These are phyloP conservation scores for Naumovozyma castellii DNA, from an alignment of 805 yeast species.

Conservation along the genomic window DNA sequence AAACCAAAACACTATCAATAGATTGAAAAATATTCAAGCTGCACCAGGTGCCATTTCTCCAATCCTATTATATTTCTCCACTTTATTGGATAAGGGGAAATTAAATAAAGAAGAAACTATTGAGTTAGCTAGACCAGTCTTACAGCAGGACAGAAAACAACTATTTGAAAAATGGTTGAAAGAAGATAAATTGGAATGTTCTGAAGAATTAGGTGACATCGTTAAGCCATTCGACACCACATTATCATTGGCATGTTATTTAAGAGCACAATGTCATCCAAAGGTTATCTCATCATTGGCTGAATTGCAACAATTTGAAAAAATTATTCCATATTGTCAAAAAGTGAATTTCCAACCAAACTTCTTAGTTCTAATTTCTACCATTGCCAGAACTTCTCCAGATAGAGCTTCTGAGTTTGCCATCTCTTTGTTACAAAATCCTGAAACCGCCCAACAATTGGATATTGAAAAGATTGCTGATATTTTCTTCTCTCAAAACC, in stretches of 20 bases:
- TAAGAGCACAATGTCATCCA: constrained; percentile 70
- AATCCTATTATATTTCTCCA: constrained; percentile 82
- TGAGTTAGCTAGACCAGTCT: constrained; percentile 89
- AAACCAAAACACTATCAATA: constrained; percentile 88
- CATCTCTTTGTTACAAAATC: constrained; percentile 61
- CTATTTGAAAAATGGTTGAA: constrained; percentile 92
- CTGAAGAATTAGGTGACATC: constrained; percentile 97
- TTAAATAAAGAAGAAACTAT: constrained; percentile 87
- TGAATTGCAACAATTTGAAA: constrained; percentile 92
- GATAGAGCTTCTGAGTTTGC: constrained; percentile 98
- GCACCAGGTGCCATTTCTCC: constrained; percentile 95
- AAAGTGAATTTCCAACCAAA: constrained; percentile 85
- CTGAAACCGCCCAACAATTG: constrained; percentile 47
- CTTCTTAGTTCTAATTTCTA: constrained; percentile 80
- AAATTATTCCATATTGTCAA: constrained; percentile 87
- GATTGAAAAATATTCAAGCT: constrained; percentile 81
- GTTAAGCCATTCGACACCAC: constrained; percentile 81
- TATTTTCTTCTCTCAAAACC: constrained; percentile 87
- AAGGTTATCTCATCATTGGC: constrained; percentile 90
- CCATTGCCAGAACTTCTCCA: constrained; percentile 86
- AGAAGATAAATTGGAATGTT: constrained; percentile 85
- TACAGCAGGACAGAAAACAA: constrained; percentile 90
- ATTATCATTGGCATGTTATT: constrained; percentile 82
- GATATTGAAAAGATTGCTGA: constrained; percentile 85
- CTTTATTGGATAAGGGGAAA: constrained; percentile 83